These are phyloP conservation scores for Elongisporangium anandrum DNA, from an alignment of 352 stramenopile species.

Conservation along the genomic window DNA sequence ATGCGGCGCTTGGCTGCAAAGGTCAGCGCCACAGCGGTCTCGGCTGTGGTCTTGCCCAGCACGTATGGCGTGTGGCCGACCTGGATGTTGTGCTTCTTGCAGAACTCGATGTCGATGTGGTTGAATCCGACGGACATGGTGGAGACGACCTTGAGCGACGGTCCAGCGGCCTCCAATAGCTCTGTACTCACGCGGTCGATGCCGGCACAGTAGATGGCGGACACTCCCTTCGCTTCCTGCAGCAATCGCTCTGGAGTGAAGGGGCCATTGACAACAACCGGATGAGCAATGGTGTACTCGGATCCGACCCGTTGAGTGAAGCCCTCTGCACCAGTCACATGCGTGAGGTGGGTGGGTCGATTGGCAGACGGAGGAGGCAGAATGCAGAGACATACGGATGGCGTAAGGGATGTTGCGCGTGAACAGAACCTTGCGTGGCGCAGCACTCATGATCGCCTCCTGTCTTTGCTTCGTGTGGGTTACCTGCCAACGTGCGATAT, in stretches of 20 bases:
- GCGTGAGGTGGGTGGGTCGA: too few relatives aligned
- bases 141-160: constrained; percentile 58
- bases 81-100: constrained; percentile 51
- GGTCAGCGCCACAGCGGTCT: constrained; percentile 67
- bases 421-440: constrained; percentile 48
- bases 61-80: constrained; percentile 85
- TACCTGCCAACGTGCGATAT: too few relatives aligned
- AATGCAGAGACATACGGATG: constrained; percentile 31
- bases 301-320: too few relatives aligned
- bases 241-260: constrained; percentile 47
- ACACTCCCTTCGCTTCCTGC: constrained; percentile 34
- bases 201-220: constrained; percentile 65
- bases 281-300: too few relatives aligned
- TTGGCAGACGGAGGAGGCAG: too few relatives aligned
- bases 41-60: constrained; percentile 72
- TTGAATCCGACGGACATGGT: constrained; percentile 91
- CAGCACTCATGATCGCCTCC: too few relatives aligned
- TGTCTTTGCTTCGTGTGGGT: too few relatives aligned
- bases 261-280: constrained; percentile 15
- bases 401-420: constrained; percentile 67
- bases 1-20: constrained; percentile 56
- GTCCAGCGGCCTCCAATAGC: constrained; percentile 47
- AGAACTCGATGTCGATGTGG: constrained; percentile 86
- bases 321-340: too few relatives aligned
- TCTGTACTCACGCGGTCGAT: constrained; percentile 71